Conservation (phyloP, 164 flowering plant genomes). For the Nymphaea thermarum region DNA sequence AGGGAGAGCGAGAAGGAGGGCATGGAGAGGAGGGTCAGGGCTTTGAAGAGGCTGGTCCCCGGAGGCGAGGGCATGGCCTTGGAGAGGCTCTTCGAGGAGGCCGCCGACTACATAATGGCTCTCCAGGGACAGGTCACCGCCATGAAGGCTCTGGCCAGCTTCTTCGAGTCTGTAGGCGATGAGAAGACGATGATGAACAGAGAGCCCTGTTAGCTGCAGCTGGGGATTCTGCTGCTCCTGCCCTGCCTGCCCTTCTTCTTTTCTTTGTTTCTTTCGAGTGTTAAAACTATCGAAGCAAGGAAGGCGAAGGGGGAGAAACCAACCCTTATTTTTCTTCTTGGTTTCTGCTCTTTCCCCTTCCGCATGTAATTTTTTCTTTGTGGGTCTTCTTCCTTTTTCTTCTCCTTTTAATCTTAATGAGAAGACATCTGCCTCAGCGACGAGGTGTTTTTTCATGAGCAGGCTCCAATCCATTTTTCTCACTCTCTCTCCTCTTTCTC, state of each 20-base stretch:
- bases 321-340: background rate
- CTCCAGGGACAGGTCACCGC: constrained; percentile 35
- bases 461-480: background rate
- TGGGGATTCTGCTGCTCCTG: background rate
- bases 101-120: constrained; percentile 44
- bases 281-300: no score
- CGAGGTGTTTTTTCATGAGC: no score
- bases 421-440: background rate
- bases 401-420: background rate
- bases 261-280: no score
- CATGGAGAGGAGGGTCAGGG: constrained; percentile 36
- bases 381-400: no score
- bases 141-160: constrained; percentile 27
- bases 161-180: constrained; percentile 15
- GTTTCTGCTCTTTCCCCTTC: background rate
- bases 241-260: background rate
- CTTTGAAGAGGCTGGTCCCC: constrained; percentile 46
- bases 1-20: constrained; percentile 22
- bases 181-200: constrained; percentile 15
- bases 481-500: background rate
- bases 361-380: background rate
- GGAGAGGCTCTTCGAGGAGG: constrained; percentile 44
- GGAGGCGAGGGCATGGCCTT: constrained; percentile 35
- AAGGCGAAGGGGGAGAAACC: background rate
- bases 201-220: background rate